Evolutionary conservation across 106 monocot species (phyloP), one percentile per base, ranked within the genome.

Genomic region (Acorus calamus): DNA sequence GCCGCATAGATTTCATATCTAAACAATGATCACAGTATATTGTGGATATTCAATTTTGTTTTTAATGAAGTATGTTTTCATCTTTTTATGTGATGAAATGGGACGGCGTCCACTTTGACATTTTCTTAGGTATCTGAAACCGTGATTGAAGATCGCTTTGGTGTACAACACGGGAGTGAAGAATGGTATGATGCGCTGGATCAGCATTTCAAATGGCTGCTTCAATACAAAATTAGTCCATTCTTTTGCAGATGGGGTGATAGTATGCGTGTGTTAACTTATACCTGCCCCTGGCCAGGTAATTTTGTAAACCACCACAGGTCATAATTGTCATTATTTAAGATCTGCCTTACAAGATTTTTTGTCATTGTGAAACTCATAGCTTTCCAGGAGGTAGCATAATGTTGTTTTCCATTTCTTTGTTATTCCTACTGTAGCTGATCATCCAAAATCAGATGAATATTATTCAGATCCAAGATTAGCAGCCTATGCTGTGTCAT

Each of bases 241-340:
- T 96, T 83, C 66, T 96, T 96, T 73, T 96, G 96, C 65, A 75
- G 96, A 80, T 96, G 96, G 96, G 91, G 96, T 61, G 85, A 96
- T 66, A 80, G 85, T 66, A 96, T 96, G 96, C 82, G 96, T 51
- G 70, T 96, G 55, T 77, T 96, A 61, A 73, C 96, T 56, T 96
- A 96, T 69, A 96, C 91, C 50, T 96, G 96, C 54, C 96, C 96
- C 41, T 96, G 96, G 96, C 85, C 87, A 65, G 96, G 96, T 96
- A 86, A 69, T 48, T 60, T 55, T 2, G 42, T 5, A 46, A 28
- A 0, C 28, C 28, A 28, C 1, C 28, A 28, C 28, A 28, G 28
- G 28, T 28, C 28, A 28, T 28, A 28, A 28, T 28, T 28, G 28
- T 28, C 28, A 28, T 28, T 28, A 28, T 28, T 28, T 28, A 28